These are phyloP conservation scores for Mycena vitilis DNA, from an alignment of 768 basidiomycete genomes.

Conservation along the genomic window DNA sequence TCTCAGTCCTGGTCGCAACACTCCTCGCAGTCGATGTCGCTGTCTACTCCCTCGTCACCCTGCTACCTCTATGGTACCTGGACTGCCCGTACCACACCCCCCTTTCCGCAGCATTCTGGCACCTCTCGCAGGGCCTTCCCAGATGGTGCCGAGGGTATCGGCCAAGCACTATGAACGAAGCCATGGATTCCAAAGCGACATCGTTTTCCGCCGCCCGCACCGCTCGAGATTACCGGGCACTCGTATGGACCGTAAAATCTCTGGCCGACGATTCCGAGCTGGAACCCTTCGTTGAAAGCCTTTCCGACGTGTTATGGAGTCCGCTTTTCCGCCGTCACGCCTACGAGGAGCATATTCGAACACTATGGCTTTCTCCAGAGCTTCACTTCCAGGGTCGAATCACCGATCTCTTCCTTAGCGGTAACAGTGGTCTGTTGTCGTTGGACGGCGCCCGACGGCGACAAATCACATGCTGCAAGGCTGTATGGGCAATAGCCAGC, in stretches of 20 bases:
- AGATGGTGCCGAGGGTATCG: neutral
- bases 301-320: conserved; percentile 20
- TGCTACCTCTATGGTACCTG: conserved; percentile 29
- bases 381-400: neutral
- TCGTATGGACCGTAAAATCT: conserved; percentile 7
- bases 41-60: conserved; percentile 21
- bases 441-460: conserved; percentile 4
- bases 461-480: conserved; percentile 14
- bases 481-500: conserved; percentile 21
- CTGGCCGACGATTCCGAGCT: conserved; percentile 19
- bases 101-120: conserved; percentile 8
- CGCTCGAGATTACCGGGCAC: conserved; percentile 10
- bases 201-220: neutral
- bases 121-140: neutral
- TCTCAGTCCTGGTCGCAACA: conserved; percentile 8
- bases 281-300: conserved; percentile 20
- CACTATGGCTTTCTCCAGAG: neutral
- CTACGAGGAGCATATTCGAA: conserved; percentile 11
- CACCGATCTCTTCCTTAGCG: neutral
- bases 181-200: conserved; percentile 5
- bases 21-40: conserved; percentile 8
- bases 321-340: neutral
- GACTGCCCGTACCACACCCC: conserved; percentile 35
- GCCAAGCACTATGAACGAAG: neutral
- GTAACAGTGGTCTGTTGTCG: conserved; percentile 6